Conservation (phyloP, 2,329 filamentous ascomycete genomes). For the Hypomyces perniciosus region DNA sequence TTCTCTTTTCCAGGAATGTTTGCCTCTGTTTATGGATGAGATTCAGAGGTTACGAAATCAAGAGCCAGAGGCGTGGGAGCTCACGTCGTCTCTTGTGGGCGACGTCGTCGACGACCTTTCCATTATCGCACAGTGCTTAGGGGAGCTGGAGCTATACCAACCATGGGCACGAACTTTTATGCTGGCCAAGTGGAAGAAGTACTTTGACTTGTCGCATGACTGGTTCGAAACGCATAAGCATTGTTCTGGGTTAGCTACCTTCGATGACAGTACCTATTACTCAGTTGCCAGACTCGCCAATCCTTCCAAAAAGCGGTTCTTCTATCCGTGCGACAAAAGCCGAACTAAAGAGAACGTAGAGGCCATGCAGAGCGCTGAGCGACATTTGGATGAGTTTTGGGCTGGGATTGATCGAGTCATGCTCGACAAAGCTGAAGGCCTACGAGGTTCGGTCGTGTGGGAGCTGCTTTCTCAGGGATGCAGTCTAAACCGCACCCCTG, state of each 20-base stretch:
- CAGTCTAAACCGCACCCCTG: slow-evolving; percentile 39
- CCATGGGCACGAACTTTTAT: slow-evolving; percentile 41
- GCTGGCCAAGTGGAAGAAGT: slow-evolving; percentile 6
- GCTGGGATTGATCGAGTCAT: slow-evolving; percentile 13
- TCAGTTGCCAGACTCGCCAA: slow-evolving; percentile 22
- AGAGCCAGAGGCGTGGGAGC: slow-evolving; percentile 28
- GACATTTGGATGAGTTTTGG: slow-evolving; percentile 20
- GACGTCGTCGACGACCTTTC: slow-evolving; percentile 38
- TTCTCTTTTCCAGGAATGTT: slow-evolving; percentile 17
- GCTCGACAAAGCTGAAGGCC: not conserved
- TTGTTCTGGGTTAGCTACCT: not conserved
- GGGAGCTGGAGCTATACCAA: slow-evolving; percentile 41
- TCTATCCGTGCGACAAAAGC: slow-evolving; percentile 37
- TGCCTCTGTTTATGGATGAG: slow-evolving; percentile 40
- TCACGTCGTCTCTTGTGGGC: slow-evolving; percentile 35
- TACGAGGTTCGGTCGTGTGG: slow-evolving; percentile 18
- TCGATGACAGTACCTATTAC: slow-evolving; percentile 14
- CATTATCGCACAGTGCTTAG: slow-evolving; percentile 37
- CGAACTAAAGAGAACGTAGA: slow-evolving; percentile 39
- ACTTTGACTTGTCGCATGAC: not conserved
- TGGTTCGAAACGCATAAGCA: slow-evolving; percentile 17
- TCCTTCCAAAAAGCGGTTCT: slow-evolving; percentile 35
- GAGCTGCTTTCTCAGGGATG: slow-evolving; percentile 28
- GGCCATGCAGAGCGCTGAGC: slow-evolving; percentile 40
- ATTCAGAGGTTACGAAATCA: slow-evolving; percentile 37